Conservation (phyloP, 2,329 filamentous ascomycete species). For the Clonostachys sp. region DNA sequence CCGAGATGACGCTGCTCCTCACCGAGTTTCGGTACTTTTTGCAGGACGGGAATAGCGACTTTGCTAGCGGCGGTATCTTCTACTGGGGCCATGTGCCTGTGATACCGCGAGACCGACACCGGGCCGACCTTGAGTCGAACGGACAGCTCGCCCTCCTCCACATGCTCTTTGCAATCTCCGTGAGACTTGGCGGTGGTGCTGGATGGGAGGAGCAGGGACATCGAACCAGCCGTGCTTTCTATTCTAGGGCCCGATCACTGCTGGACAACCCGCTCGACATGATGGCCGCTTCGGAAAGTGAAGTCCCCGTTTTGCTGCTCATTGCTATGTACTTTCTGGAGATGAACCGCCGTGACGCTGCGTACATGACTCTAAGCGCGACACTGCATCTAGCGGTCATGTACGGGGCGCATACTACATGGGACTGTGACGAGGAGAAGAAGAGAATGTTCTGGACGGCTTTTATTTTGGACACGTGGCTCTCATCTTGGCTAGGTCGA, state of each 20-base stretch:
- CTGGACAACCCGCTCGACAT: conserved; percentile 42
- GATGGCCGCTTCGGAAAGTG: conserved; percentile 27
- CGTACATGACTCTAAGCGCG: conserved; percentile 39
- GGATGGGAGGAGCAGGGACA: not conserved
- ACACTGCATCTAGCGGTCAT: conserved; percentile 43
- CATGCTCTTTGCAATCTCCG: conserved; percentile 9
- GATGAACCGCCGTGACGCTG: conserved; percentile 41
- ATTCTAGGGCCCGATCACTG: conserved; percentile 33
- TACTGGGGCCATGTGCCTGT: conserved; percentile 35
- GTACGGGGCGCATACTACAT: conserved; percentile 32
- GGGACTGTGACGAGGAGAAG: conserved; percentile 28
- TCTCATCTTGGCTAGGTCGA: conserved; percentile 44
- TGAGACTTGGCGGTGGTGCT: not conserved
- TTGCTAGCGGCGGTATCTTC: conserved; percentile 39
- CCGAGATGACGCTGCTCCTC: conserved; percentile 29
- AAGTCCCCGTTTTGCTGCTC: conserved; percentile 37
- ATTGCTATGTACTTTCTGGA: conserved; percentile 45
- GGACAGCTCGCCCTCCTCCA: conserved; percentile 35
- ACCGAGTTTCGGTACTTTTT: conserved; percentile 34
- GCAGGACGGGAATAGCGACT: conserved; percentile 31
- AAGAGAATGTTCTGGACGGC: conserved; percentile 48
- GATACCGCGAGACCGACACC: conserved; percentile 8
- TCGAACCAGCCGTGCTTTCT: conserved; percentile 27
- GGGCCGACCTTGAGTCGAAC: conserved; percentile 19
- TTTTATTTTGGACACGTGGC: conserved; percentile 42